phyloP scores from a whole-genome alignment of 805 yeast genomes.

The Ogataea wickerhamii region DNA sequence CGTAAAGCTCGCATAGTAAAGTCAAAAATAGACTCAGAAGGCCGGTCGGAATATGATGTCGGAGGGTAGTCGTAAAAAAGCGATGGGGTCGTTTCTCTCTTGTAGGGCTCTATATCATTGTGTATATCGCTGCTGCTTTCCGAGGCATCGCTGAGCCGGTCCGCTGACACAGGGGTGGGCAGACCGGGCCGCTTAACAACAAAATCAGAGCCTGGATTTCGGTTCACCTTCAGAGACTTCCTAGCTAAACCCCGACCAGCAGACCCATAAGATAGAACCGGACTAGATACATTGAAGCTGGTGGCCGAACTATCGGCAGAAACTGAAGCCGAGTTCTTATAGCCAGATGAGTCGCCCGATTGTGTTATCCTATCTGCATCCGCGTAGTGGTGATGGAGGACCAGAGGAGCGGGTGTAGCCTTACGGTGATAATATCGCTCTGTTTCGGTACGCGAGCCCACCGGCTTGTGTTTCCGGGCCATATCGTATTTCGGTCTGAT shows the following conservation, averaged over 20 bases:
- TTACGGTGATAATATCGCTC: background rate
- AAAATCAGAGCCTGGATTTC: constrained; percentile 7
- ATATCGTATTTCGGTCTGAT: no score
- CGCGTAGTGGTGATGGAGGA: background rate
- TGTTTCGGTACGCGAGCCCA: background rate
- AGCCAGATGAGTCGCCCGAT: background rate
- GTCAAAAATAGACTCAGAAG: constrained; percentile 16
- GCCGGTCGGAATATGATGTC: constrained; percentile 9
- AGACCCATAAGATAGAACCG: constrained; percentile 6
- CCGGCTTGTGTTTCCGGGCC: background rate
- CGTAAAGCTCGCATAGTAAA: constrained; percentile 2
- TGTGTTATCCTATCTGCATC: background rate
- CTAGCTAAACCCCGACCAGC: constrained; percentile 2
- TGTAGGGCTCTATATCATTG: constrained; percentile 1
- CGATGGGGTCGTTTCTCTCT: constrained; percentile 5
- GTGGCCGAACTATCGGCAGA: constrained; percentile 6
- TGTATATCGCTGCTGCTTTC: background rate
- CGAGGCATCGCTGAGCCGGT: background rate
- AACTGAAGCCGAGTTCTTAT: constrained; percentile 6
- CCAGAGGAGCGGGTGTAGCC: background rate
- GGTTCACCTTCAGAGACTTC: constrained; percentile 9
- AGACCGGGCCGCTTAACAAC: constrained; percentile 2
- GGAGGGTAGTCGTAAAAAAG: constrained; percentile 8
- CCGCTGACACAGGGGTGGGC: constrained; percentile 1
- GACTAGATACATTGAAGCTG: constrained; percentile 4